Evolutionary conservation across 371 early-diverging fungal genomes (phyloP).

Genomic region (Mortierella sp.): DNA sequence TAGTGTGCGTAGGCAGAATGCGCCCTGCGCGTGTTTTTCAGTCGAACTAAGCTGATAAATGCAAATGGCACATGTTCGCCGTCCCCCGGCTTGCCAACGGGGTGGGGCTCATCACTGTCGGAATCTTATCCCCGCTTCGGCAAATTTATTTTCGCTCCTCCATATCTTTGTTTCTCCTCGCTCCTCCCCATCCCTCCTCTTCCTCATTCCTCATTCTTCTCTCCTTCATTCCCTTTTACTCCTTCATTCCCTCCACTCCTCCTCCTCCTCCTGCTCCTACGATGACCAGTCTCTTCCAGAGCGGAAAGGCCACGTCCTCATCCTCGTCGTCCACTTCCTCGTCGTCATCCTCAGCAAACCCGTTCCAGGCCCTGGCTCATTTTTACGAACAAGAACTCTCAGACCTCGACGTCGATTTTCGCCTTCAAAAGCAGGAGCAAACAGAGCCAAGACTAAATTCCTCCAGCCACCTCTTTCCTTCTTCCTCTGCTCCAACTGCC

Average conservation of each 20-base stretch:
- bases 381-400: slow-evolving; percentile 55
- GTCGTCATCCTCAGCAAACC: slow-evolving; percentile 19
- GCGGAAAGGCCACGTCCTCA: slow-evolving; percentile 31
- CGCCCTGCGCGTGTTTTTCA: too few relatives aligned
- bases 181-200: background rate
- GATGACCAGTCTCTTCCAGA: slow-evolving; percentile 44
- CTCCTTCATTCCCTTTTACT: background rate
- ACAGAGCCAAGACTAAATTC: slow-evolving; percentile 12
- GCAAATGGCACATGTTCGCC: background rate
- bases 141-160: background rate
- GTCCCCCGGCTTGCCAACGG: background rate
- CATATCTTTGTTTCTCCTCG: background rate
- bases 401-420: slow-evolving; percentile 31
- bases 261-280: background rate
- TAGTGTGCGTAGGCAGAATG: too few relatives aligned
- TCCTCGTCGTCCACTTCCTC: slow-evolving; percentile 25
- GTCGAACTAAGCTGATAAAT: background rate
- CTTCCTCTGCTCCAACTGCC: slow-evolving; percentile 13
- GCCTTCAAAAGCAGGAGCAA: slow-evolving; percentile 13
- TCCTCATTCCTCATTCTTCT: background rate
- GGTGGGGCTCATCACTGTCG: slow-evolving; percentile 11
- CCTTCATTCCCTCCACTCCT: background rate
- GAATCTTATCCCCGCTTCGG: background rate
- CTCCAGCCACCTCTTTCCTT: slow-evolving; percentile 29
- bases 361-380: slow-evolving; percentile 45